Evolutionary conservation across 2,329 filamentous ascomycete species (phyloP).

Genomic region (Simplicillium sp.): DNA sequence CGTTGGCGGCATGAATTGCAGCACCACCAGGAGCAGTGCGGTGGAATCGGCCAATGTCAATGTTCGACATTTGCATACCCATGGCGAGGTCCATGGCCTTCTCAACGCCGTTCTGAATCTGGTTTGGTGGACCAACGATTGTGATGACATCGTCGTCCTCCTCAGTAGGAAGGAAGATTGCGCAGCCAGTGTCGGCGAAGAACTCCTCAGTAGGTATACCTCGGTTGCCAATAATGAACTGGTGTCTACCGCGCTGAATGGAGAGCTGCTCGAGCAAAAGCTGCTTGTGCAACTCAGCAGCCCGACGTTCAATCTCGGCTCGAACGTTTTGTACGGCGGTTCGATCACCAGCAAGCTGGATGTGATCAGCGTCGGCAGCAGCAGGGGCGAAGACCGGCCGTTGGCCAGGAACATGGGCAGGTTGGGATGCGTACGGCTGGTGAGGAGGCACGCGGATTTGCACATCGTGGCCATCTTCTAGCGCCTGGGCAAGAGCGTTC

Average conservation of each 20-base stretch:
- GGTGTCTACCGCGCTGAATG: conserved; percentile 80
- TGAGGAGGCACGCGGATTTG: conserved; percentile 78
- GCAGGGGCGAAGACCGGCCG: conserved; percentile 63
- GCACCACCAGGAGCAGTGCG: conserved; percentile 62
- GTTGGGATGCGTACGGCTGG: conserved; percentile 62
- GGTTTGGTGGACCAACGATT: conserved; percentile 69
- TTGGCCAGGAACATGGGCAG: conserved; percentile 58
- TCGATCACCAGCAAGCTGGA: conserved; percentile 80
- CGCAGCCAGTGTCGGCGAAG: conserved; percentile 81
- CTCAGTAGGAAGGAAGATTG: conserved; percentile 69
- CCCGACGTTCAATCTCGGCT: conserved; percentile 70
- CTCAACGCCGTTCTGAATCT: conserved; percentile 66
- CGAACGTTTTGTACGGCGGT: conserved; percentile 70
- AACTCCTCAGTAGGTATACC: conserved; percentile 78
- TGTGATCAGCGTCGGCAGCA: conserved; percentile 59
- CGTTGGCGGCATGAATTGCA: conserved; percentile 69
- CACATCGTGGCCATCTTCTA: conserved; percentile 71
- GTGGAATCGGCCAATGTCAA: conserved; percentile 76
- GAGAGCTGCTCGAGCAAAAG: conserved; percentile 70
- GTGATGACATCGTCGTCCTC: conserved; percentile 78
- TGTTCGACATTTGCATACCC: conserved; percentile 73
- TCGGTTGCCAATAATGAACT: conserved; percentile 85
- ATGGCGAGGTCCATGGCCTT: conserved; percentile 82
- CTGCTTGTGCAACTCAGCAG: conserved; percentile 64
- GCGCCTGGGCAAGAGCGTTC: conserved; percentile 54